These are phyloP conservation scores for Cymbopogon flexuosus DNA, from an alignment of 202 grass and related monocot genomes.

Conservation along the genomic window DNA sequence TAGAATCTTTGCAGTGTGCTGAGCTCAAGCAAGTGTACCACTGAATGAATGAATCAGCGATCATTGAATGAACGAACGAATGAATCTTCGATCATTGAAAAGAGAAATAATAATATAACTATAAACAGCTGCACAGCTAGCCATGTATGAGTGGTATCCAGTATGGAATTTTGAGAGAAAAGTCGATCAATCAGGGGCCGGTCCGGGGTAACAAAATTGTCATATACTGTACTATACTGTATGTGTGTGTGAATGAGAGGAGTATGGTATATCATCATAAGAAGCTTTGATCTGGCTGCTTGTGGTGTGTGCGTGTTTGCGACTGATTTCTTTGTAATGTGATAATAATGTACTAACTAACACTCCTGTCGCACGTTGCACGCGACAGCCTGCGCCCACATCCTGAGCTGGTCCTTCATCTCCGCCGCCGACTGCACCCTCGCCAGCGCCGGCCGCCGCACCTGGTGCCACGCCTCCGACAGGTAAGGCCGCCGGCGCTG, in stretches of 20 bases:
- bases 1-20: background rate
- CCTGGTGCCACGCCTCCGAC: conserved; percentile 61
- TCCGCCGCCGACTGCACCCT: conserved; percentile 55
- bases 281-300: background rate
- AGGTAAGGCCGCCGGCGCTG: conserved; percentile 43
- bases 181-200: background rate
- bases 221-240: too few relatives aligned
- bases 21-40: background rate
- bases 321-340: too few relatives aligned
- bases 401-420: conserved; percentile 78
- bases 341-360: background rate
- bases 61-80: background rate
- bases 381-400: conserved; percentile 92
- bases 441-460: conserved; percentile 30
- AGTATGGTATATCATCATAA: too few relatives aligned
- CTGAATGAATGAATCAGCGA: background rate
- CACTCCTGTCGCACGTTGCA: conserved; percentile 53
- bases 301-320: background rate
- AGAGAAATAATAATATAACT: too few relatives aligned
- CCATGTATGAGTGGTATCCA: too few relatives aligned
- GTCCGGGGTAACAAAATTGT: too few relatives aligned
- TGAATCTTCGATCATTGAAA: background rate
- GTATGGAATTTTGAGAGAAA: background rate
- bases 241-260: too few relatives aligned
- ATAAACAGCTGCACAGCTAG: too few relatives aligned